A percentile compares a stretch with the other conserved stretches of the same genome.
These are phyloP conservation scores for Paecilomyces variotii DNA, from an alignment of 2,329 filamentous ascomycete genomes.

Conservation along the genomic window DNA sequence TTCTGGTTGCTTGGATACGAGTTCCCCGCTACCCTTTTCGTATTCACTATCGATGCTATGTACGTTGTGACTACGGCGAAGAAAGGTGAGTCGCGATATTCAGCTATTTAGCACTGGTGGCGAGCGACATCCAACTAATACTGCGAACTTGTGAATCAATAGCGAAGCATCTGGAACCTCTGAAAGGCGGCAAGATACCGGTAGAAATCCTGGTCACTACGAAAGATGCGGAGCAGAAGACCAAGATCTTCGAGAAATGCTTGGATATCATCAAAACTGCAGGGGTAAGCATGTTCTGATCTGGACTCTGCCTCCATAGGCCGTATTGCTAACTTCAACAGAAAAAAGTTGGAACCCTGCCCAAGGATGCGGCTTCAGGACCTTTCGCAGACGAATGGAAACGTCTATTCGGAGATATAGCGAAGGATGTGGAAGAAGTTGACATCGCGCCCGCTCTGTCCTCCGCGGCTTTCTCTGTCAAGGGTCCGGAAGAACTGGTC, in stretches of 20 bases:
- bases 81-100: conserved; percentile 58
- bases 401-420: conserved; percentile 65
- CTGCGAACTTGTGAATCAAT: conserved; percentile 4
- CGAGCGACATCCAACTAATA: conserved; percentile 21
- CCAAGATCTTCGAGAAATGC: conserved; percentile 79
- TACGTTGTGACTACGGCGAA: conserved; percentile 95
- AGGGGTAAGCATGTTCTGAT: conserved; percentile 55
- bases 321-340: conserved; percentile 25
- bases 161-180: conserved; percentile 88
- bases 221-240: conserved; percentile 86
- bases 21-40: conserved; percentile 90
- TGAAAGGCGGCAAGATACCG: conserved; percentile 86
- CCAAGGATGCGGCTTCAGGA: conserved; percentile 76
- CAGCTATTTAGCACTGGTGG: neutral
- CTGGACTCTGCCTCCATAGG: neutral
- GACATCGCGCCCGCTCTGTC: conserved; percentile 80
- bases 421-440: conserved; percentile 80
- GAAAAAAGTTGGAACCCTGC: conserved; percentile 83
- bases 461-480: conserved; percentile 74
- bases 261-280: conserved; percentile 78
- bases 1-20: conserved; percentile 99
- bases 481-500: conserved; percentile 87
- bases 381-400: conserved; percentile 98
- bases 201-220: conserved; percentile 86
- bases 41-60: conserved; percentile 79